Base-by-base conservation (phyloP, 768 basidiomycete genomes). In the Termitomyces sp. region DNA sequence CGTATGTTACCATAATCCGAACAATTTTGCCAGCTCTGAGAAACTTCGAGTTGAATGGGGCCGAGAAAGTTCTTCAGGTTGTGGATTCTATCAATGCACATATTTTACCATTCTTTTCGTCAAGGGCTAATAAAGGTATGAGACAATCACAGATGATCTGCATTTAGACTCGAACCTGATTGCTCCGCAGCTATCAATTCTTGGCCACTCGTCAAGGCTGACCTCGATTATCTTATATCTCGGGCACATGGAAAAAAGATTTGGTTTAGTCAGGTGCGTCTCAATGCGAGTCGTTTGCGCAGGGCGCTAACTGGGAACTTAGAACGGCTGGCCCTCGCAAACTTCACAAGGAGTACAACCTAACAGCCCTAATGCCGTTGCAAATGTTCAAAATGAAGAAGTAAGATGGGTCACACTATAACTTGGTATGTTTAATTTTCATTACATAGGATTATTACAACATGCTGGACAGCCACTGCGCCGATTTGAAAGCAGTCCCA, bases 251-350 rank as follows among this genome's bases (percentile, higher is more conserved):
- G 78, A 9, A 89, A 88, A 74, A 90, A 90, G 70, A 86, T 89
- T 67, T 86, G 86, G 63, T 73, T 89, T 37, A 84, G 80, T 62
- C 79, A 90, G 78, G 89, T 83, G 42, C 31, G 75, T 58, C 21
- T 17, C 17, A 41, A 19, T 40, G 10, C 28, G 19, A 52, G 19
- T 17, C 7, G 19, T 46, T n/a, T 47, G 50, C 21, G 30, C 31
- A n/a, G 28, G 23, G 21, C 17, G 17, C 21, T 44, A 5, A 51
- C 14, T 2, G 14, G 10, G 3, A 41, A 2, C n/a, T 21, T 43
- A 89, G 88, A 89, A 87, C 64, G 87, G 88, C 41, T 90, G 87
- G 88, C 88, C 89, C 0, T 88, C 86, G 0, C 73, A 73, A 50
- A 84, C 83, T 1, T 89, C 78, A 14, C 42, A 66, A 1, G 73